Evolutionary conservation across 768 basidiomycete species (phyloP).

Genomic region (Serpula lacrymans): DNA sequence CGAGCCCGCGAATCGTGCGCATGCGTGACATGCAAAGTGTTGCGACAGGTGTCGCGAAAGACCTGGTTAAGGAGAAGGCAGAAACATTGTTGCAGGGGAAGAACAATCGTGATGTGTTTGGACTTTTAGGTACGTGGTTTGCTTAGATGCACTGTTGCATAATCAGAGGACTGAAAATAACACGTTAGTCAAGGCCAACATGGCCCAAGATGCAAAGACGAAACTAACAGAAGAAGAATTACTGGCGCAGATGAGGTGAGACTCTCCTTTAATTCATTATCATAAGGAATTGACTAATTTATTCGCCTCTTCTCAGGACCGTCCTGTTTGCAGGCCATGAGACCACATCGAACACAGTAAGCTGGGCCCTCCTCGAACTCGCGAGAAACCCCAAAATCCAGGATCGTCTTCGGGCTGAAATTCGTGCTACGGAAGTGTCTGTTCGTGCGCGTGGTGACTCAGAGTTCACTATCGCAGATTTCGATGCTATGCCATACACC

Average conservation of each 20-base stretch:
- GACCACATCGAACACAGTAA: constrained; percentile 51
- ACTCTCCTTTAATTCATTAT: neutral
- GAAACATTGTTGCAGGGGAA: constrained; percentile 32
- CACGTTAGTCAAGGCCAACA: constrained; percentile 31
- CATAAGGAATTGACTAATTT: neutral
- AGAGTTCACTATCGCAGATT: constrained; percentile 14
- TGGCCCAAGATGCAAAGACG: constrained; percentile 39
- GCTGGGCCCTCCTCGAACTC: constrained; percentile 17
- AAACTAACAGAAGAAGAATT: constrained; percentile 48
- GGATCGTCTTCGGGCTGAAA: constrained; percentile 12
- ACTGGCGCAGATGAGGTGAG: constrained; percentile 42
- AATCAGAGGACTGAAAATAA: neutral
- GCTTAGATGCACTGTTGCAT: neutral
- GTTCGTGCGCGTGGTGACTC: constrained; percentile 11
- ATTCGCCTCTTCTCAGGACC: constrained; percentile 22
- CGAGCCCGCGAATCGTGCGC: constrained; percentile 20
- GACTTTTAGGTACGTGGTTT: constrained; percentile 46
- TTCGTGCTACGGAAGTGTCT: constrained; percentile 1
- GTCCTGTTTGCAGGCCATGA: constrained; percentile 49
- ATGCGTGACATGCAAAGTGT: constrained; percentile 30
- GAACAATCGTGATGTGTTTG: constrained; percentile 41
- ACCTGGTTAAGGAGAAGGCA: constrained; percentile 34
- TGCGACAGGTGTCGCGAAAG: constrained; percentile 30
- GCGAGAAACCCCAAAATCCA: constrained; percentile 14
- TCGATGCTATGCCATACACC: constrained; percentile 4